Percentiles rank a stretch among this genome's conserved stretches.
Evolutionary conservation across 495 filamentous ascomycete species (phyloP).

Genomic region (Thermochaetoides thermophila): DNA sequence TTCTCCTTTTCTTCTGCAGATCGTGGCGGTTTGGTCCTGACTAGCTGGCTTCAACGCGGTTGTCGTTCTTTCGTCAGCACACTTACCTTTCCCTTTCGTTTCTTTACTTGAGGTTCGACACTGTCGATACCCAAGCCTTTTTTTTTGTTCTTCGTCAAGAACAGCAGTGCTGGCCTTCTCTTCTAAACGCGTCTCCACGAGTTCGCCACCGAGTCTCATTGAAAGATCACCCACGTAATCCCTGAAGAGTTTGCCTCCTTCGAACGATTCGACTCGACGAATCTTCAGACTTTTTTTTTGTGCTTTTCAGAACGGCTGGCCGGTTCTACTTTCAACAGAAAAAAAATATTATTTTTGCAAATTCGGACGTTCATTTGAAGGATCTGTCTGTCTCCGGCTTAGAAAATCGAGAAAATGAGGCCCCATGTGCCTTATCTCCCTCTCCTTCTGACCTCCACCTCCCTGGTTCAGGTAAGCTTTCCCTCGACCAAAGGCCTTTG

Average conservation of each 20-base stretch:
- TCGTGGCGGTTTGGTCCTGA: too few species aligned
- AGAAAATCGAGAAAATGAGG: too few species aligned
- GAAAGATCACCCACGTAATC: too few species aligned
- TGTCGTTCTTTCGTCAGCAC: conserved; percentile 5
- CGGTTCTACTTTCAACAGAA: too few species aligned
- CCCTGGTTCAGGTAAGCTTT: conserved; percentile 27
- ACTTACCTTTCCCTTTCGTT: conserved; percentile 5
- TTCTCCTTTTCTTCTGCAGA: conserved; percentile 5
- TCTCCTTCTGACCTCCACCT: conserved; percentile 21
- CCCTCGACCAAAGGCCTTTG: neutral
- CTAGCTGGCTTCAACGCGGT: neutral
- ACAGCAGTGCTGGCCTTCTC: conserved; percentile 3
- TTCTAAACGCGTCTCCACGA: conserved; percentile 4
- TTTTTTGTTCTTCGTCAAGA: neutral
- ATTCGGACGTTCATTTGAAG: too few species aligned
- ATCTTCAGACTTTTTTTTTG: too few species aligned
- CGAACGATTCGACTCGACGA: too few species aligned
- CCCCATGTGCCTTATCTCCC: conserved; percentile 16
- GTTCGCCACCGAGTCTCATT: too few species aligned
- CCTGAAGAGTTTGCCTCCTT: too few species aligned
- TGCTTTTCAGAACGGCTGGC: too few species aligned
- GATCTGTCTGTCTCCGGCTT: too few species aligned
- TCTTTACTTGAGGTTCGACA: conserved; percentile 3
- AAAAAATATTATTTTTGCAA: too few species aligned
- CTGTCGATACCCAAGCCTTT: conserved; percentile 4